These are phyloP conservation scores for Panicum miliaceum DNA, from an alignment of 176 grass and related monocot species.

Conservation along the genomic window DNA sequence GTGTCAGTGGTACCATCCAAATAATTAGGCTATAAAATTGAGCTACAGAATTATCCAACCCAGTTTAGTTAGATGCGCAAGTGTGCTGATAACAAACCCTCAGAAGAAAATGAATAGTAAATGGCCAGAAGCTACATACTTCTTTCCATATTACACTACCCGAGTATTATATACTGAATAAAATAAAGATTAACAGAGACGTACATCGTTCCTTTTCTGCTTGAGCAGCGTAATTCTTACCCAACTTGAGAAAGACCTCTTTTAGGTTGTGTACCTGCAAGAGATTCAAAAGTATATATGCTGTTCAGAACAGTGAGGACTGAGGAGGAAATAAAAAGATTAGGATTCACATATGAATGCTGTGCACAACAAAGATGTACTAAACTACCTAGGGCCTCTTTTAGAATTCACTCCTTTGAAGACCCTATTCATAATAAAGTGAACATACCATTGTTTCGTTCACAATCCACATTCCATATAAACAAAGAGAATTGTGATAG, in stretches of 20 bases:
- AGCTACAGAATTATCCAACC: neutral
- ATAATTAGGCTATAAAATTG: constrained; percentile 14
- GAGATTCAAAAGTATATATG: constrained; percentile 32
- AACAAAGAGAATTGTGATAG: constrained; percentile 16
- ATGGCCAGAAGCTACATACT: constrained; percentile 2
- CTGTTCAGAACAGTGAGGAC: neutral
- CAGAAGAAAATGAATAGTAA: neutral
- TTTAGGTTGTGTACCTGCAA: constrained; percentile 82
- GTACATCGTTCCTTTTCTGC: constrained; percentile 80
- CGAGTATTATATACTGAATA: neutral
- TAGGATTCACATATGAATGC: neutral
- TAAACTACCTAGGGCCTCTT: neutral
- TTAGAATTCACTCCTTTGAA: neutral
- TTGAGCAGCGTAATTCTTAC: constrained; percentile 93
- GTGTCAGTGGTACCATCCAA: neutral
- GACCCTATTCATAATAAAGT: neutral
- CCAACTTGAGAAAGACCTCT: constrained; percentile 71
- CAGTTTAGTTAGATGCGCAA: neutral
- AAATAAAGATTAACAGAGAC: constrained; percentile 37
- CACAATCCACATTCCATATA: neutral
- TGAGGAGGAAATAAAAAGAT: neutral
- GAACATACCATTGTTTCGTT: neutral
- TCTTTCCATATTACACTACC: constrained; percentile 21
- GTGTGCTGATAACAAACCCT: neutral
- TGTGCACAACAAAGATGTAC: neutral